Conservation (phyloP, 225 moss, liverwort and hornwort genomes). For the Pleurozium schreberi region DNA sequence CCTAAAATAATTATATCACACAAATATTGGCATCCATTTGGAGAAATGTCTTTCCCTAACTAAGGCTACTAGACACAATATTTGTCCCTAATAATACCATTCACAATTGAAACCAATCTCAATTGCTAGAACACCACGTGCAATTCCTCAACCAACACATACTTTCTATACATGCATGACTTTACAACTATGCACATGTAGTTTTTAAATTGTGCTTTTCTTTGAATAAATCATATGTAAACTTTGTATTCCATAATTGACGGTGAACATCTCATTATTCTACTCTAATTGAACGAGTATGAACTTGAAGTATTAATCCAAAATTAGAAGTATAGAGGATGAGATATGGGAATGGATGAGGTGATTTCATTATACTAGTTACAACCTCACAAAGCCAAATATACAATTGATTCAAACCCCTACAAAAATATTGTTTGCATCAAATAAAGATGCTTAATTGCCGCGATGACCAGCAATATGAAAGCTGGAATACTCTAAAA, state of each 20-base stretch:
- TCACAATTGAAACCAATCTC: fast-evolving
- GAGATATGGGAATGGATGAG: background rate
- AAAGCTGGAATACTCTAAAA: background rate
- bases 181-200: background rate
- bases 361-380: background rate
- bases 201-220: background rate
- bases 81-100: background rate
- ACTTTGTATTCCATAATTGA: background rate
- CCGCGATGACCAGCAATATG: background rate
- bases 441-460: background rate
- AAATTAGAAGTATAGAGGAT: background rate
- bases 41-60: background rate
- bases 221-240: background rate
- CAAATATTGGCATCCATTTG: background rate
- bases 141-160: background rate
- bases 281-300: background rate
- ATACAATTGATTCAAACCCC: background rate
- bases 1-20: background rate
- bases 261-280: background rate
- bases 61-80: fast-evolving
- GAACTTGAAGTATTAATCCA: background rate
- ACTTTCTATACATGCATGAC: too few species aligned
- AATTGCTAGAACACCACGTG: background rate
- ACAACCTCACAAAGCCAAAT: background rate
- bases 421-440: background rate